Evolutionary conservation across 225 moss, liverwort and hornwort genomes (phyloP).

Genomic region (Anthoceros angustus): DNA sequence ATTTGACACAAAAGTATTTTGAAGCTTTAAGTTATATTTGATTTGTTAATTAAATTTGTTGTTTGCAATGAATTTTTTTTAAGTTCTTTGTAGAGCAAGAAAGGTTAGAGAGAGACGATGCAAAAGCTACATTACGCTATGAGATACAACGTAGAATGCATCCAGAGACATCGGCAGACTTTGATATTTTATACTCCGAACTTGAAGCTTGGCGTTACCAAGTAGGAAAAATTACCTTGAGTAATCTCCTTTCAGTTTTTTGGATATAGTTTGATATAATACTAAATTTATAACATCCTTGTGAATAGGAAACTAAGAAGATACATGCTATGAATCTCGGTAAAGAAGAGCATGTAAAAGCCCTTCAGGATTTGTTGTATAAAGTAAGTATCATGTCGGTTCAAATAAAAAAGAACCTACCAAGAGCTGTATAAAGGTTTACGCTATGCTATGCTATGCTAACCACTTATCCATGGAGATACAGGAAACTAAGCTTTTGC

Average conservation of each 20-base stretch:
- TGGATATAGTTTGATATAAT: not conserved
- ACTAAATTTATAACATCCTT: not conserved
- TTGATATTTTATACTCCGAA: slow-evolving; percentile 67
- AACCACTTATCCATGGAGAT: not conserved
- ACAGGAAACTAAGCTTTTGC: slow-evolving; percentile 71
- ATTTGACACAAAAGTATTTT: not conserved
- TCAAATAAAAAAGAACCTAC: not conserved
- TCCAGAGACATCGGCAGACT: slow-evolving; percentile 60
- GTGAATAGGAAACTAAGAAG: slow-evolving; percentile 41
- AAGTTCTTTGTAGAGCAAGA: slow-evolving; percentile 80
- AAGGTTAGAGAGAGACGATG: slow-evolving; percentile 34
- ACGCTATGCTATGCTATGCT: too few species aligned
- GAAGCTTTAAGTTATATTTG: not conserved
- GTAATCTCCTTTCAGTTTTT: not conserved
- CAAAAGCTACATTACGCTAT: slow-evolving; percentile 42
- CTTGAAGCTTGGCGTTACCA: slow-evolving; percentile 74
- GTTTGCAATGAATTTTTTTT: not conserved
- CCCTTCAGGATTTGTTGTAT: slow-evolving; percentile 2
- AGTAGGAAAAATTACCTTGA: slow-evolving; percentile 12
- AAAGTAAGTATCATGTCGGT: not conserved
- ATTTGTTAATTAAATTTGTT: not conserved
- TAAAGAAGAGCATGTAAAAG: slow-evolving; percentile 51
- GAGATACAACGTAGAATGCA: slow-evolving; percentile 68
- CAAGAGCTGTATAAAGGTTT: not conserved
- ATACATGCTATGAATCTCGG: slow-evolving; percentile 27